Base-by-base conservation (phyloP, 805 yeast genomes). In the Nakazawaea siamensis region DNA sequence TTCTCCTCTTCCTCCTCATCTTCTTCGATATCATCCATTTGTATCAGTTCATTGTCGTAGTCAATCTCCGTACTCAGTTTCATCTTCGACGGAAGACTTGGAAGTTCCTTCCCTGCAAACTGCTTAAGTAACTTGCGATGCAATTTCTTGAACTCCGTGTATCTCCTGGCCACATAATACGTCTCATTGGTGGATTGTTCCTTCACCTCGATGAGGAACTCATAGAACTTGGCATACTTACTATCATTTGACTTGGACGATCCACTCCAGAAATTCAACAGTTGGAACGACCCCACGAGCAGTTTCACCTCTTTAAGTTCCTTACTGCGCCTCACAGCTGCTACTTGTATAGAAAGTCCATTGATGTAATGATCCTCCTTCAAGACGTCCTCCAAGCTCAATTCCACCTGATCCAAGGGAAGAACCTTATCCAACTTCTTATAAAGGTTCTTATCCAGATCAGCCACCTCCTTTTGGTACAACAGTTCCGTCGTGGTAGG, bases 91-190 rank as follows among this genome's bases (percentile, higher is more conserved):
- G 63, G 64, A 15, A 58, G 35, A 24, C 37, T 43, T 1, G 57
- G 62, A 14, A 82, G 53, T 8, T 69, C 71, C 35, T 76, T 71
- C 0, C 90, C 94, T 0, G 96, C 94, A 45, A 73, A 82, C 30
- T 57, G 59, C 26, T 59, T 58, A 41, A 66, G 68, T 37, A 87
- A 55, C n/a, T 51, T 48, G 18, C 58, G 55, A 38, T 79, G 74
- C 19, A 90, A 58, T 6, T 57, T 59, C 39, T 65, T 68, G 53
- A 90, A 90, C 13, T 84, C 85, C 2, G 70, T 57, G 51, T 84
- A 90, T 8, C 80, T 57, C 38, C 86, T 65, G 0, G 75, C 64
- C 0, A 81, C 70, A 46, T 68, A 77, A 36, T 68, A 63, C 1
- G 56, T 53, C 2, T 51, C 49, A 1, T 56, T 57, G 1, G 52